Evolutionary conservation across 2,329 filamentous ascomycete species (phyloP), one percentile per base, ranked within the genome.

Genomic region (Geosmithia morbida): DNA sequence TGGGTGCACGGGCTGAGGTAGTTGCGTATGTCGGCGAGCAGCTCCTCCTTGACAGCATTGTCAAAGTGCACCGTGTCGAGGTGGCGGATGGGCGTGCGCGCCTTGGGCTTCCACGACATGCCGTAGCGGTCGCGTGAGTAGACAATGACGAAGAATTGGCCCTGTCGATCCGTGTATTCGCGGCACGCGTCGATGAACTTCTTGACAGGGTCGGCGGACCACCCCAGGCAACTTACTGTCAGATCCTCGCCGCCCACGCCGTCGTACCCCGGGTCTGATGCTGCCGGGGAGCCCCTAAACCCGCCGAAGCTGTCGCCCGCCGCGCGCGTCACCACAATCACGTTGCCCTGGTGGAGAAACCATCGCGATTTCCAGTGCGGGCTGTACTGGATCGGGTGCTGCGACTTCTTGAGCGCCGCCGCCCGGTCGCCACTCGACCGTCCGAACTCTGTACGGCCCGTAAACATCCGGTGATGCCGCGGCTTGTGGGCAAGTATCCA

Each of bases 31-130:
- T 77, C 73, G 17, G 58, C 56, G 1, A 76, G 57, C 2, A 77
- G 67, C 3, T 65, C 59, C 20, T 65, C 60, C 54, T 77, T 77
- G 1, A 64, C 55, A 4, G 52, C 57, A 7, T 66, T 61, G 48
- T 74, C 69, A 45, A 74, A 70, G 49, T 73, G 69, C 2, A 75
- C 70, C 1, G 71, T 74, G 13, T 71, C 69, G 2, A 74, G 61
- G 22, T 64, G 64, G 10, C 71, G 67, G 40, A 72, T 70, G 0
- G 71, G 69, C 40, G 68, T 69, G 43, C 69, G 64, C 16, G 68
- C 64, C 47, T 69, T 71, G 14, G 69, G 67, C 46, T 71, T 66
- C 71, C 71, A 74, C 1, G 66, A 57, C 19, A 69, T 60, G 1
- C 70, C 67, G 50, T 70, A 70, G 0, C 66, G 61, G 49, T 69